Base-by-base conservation (phyloP, 78 protist genomes). In the Emiliania huxleyi region DNA sequence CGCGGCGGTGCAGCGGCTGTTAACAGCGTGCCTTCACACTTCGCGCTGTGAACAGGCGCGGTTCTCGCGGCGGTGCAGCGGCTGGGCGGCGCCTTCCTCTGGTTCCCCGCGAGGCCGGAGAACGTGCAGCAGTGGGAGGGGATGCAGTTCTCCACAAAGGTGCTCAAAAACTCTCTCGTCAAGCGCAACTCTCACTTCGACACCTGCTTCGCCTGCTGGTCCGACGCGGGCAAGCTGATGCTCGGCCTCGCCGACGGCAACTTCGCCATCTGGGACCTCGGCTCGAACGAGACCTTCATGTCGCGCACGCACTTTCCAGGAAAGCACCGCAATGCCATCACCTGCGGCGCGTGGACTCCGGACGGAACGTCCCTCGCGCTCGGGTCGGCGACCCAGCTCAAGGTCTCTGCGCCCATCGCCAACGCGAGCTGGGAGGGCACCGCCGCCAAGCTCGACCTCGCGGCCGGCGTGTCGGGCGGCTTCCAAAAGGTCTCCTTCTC, bases 81-180 rank as follows among this genome's bases (percentile, higher is more conserved):
- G 42, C 81, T n/a, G 15, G 81, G 81, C 19, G 81, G 81, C 42
- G 81, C 81, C 18, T 71, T 71, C 42, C 81, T 71, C 18, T 71
- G 81, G 81, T 71, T 71, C 19, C 81, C 81, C 21, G 2, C 81
- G 21, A 71, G n/a, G 81, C 81, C 81, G 1, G 81, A 71, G 42
- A 4, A 4, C 19, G 81, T 71, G 35, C 81, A 71, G 81, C 81
- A 71, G n/a, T 71, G 81, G 81, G 81, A 71, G 81, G 81, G 81
- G 42, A 71, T 71, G 81, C 81, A 71, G 81, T 71, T 71, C 42
- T 62, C 75, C 33, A 23, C 75, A 19, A 62, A 62, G 75, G 75
- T 62, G 75, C 75, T 52, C 15, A 15, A 8, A 8, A 15, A 15
- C 62, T 52, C 62, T 8, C 62, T 52, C 29, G 29, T 52, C 62